Conservation (phyloP, 257 asterid species). For the Knoxia roxburghii region DNA sequence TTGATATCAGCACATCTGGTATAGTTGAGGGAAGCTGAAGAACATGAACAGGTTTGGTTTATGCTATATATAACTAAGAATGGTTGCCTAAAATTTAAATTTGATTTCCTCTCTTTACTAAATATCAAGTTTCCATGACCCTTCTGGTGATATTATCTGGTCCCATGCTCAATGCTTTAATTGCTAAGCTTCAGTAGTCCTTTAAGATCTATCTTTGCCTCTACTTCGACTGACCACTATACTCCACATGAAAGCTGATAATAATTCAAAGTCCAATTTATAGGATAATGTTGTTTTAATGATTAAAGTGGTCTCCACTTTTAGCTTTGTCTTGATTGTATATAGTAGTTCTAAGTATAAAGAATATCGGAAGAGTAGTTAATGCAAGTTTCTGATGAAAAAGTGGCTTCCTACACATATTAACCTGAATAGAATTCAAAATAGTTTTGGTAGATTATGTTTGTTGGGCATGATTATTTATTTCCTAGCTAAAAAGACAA, state of each 20-base stretch:
- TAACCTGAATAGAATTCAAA: neutral
- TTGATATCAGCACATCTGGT: too few relatives aligned
- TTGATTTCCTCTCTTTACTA: neutral
- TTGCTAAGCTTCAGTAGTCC: neutral
- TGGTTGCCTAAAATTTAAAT: neutral
- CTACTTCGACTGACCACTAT: neutral
- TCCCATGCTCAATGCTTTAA: neutral
- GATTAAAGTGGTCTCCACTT: neutral
- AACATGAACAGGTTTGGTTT: neutral
- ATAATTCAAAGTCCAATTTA: neutral
- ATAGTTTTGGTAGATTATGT: neutral
- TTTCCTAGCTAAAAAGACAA: neutral
- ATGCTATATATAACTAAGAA: neutral
- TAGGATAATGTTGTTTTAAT: neutral
- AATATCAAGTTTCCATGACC: neutral
- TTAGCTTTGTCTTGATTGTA: neutral
- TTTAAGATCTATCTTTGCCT: neutral
- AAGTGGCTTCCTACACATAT: neutral
- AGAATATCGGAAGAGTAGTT: neutral
- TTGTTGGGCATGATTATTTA: neutral
- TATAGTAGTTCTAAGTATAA: neutral
- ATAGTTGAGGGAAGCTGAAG: too few relatives aligned
- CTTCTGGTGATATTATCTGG: neutral
- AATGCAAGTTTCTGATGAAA: neutral
- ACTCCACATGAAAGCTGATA: neutral